Percentiles rank a stretch among this genome's conserved stretches.
These are phyloP conservation scores for Pichia paraexigua DNA, from an alignment of 805 yeast species.

Conservation along the genomic window DNA sequence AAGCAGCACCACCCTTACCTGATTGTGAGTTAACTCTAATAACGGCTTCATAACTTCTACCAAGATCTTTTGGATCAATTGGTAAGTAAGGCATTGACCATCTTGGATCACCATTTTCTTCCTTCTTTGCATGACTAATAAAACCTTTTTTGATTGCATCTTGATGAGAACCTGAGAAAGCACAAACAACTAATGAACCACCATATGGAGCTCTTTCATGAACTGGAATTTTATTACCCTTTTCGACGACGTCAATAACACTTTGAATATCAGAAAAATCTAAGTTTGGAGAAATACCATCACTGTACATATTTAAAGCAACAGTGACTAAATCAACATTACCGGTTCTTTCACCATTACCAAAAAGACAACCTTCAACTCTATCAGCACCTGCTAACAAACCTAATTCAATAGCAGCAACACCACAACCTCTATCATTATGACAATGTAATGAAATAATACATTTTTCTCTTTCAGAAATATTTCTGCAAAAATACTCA, in stretches of 20 bases:
- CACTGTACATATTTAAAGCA: slow-evolving; percentile 71
- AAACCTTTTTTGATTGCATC: slow-evolving; percentile 33
- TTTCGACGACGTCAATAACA: slow-evolving; percentile 61
- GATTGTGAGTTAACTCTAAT: slow-evolving; percentile 79
- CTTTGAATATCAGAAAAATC: slow-evolving; percentile 65
- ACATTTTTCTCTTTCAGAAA: slow-evolving; percentile 63
- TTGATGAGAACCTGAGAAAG: slow-evolving; percentile 54
- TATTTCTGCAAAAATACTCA: slow-evolving; percentile 62
- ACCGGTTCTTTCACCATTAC: slow-evolving; percentile 83
- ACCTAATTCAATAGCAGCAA: slow-evolving; percentile 75
- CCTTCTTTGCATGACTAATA: slow-evolving; percentile 43
- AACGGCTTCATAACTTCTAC: slow-evolving; percentile 74
- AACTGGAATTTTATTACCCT: slow-evolving; percentile 69
- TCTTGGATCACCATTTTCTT: slow-evolving; percentile 37
- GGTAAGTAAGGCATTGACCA: slow-evolving; percentile 77
- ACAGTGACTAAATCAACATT: slow-evolving; percentile 71
- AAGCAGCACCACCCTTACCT: slow-evolving; percentile 86
- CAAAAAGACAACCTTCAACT: slow-evolving; percentile 76
- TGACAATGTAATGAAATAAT: slow-evolving; percentile 67
- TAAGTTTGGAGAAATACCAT: slow-evolving; percentile 63
- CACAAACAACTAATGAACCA: slow-evolving; percentile 71
- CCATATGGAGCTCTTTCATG: slow-evolving; percentile 75
- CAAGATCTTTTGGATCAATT: slow-evolving; percentile 74
- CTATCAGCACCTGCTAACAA: slow-evolving; percentile 78
- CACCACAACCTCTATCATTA: slow-evolving; percentile 79